Percentiles rank a stretch among this genome's conserved stretches.
Conservation (phyloP, 805 yeast species). For the Yamadazyma nakazawae region DNA sequence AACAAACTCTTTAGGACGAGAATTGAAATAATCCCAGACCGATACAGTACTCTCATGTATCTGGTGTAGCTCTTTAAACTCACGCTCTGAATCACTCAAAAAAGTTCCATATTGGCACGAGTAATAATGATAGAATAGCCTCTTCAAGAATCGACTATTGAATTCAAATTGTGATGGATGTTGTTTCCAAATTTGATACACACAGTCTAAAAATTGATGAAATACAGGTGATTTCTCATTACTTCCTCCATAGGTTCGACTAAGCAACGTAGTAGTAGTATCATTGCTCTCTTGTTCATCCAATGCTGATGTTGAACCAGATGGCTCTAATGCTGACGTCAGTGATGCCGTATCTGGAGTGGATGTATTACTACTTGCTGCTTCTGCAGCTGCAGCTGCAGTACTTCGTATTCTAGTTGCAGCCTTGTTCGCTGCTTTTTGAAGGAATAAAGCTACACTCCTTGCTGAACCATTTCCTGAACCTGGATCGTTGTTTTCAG, state of each 20-base stretch:
- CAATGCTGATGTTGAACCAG: conserved; percentile 15
- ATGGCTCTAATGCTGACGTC: conserved; percentile 15
- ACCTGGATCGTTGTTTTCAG: conserved; percentile 10
- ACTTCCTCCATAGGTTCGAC: conserved; percentile 30
- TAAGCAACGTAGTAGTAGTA: neutral
- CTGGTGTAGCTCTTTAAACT: conserved; percentile 37
- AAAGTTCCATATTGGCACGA: conserved; percentile 96
- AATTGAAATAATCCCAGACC: conserved; percentile 91
- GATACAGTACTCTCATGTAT: conserved; percentile 56
- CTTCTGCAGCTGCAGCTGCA: conserved; percentile 24
- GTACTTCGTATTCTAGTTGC: conserved; percentile 40
- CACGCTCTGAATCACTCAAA: conserved; percentile 69
- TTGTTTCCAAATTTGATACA: conserved; percentile 73
- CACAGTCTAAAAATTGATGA: conserved; percentile 90
- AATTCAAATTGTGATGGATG: conserved; percentile 76
- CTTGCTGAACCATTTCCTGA: conserved; percentile 21
- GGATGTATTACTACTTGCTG: conserved; percentile 9
- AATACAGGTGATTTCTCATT: conserved; percentile 72
- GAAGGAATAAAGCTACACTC: conserved; percentile 34
- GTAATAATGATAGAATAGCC: conserved; percentile 82
- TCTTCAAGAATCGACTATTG: conserved; percentile 80
- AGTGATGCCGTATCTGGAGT: conserved; percentile 16
- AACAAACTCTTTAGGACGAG: conserved; percentile 67
- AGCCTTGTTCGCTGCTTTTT: conserved; percentile 42
- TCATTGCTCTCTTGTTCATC: conserved; percentile 1